A percentile compares a stretch with the other conserved stretches of the same genome.
Conservation (phyloP, 1,284 basidiomycete genomes). For the Tilletia setariae region DNA sequence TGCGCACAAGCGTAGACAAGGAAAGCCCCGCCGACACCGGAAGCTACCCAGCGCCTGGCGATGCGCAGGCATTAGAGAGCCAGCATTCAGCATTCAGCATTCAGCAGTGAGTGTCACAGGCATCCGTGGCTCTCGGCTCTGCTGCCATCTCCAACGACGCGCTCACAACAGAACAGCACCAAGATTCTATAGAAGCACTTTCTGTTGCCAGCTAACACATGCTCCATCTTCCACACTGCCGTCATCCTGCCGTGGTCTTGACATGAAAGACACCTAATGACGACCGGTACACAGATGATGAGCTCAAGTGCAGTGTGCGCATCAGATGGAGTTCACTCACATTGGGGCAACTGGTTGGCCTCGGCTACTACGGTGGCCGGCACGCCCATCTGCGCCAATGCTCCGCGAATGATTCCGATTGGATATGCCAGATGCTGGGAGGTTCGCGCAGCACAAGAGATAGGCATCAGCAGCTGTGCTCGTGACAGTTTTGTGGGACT, state of each 20-base stretch:
- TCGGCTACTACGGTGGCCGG: conserved; percentile 39
- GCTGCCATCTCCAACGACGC: too few species aligned
- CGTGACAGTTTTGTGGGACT: background rate
- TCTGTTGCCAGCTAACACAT: too few species aligned
- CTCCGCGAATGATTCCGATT: conserved; percentile 39
- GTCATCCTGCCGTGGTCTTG: conserved; percentile 8
- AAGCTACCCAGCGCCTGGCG: too few species aligned
- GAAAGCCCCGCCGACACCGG: too few species aligned
- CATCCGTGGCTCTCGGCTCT: too few species aligned
- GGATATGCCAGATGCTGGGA: conserved; percentile 34
- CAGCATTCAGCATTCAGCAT: too few species aligned
- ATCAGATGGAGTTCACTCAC: background rate
- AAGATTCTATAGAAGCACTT: too few species aligned
- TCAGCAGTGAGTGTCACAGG: too few species aligned
- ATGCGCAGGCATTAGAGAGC: too few species aligned
- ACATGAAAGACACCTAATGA: background rate
- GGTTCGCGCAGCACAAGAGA: background rate
- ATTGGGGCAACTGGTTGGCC: conserved; percentile 34
- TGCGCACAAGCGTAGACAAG: too few species aligned
- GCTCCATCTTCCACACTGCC: too few species aligned
- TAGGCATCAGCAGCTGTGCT: background rate
- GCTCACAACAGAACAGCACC: too few species aligned
- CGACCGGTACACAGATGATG: background rate
- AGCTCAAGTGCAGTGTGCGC: background rate
- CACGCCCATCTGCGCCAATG: conserved; percentile 39